Base-by-base conservation (phyloP, 495 filamentous ascomycete species). In the Hypoxylon trugodes region DNA sequence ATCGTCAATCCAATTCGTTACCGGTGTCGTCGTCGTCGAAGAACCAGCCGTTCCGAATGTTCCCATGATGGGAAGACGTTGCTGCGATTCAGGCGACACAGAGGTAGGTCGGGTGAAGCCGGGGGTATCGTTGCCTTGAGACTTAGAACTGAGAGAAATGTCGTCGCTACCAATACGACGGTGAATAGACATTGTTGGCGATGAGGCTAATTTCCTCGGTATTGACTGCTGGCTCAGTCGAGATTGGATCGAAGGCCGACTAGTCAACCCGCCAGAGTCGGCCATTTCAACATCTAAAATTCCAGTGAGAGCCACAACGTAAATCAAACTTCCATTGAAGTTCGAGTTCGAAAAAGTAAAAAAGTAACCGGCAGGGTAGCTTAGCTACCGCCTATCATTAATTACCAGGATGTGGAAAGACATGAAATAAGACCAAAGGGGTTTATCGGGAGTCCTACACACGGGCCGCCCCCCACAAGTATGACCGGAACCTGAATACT, bases 131-230 rank as follows among this genome's bases (percentile, higher is more conserved):
- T 38, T 38, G 16, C 28, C 12, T 33, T 40, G 60, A 38, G 52
- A 49, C 22, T 16, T 26, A 6, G 36, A 58, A 32, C 28, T 40
- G 7, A 49, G 30, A 46, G 45, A 33, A 8, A 58, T 12, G 12
- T 26, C 33, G n/a, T 64, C 60, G 26, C 52, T 58, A 24, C 26
- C 19, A 25, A 45, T 38, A 21, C 38, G 47, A 13, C 26, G 61
- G 26, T 48, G 46, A 3, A 45, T 26, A 3, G 46, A 24, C 6
- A 33, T 43, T 47, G 25, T 22, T 40, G 37, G 16, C 18, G 60
- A 46, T 3, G 47, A 51, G 16, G 38, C 10, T 21, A 26, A 24
- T 16, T 19, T 49, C 24, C 53, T 52, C 16, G 30, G 13, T 5
- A 46, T 0, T 16, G 61, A 47, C n/a, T 9, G 53, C 25, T 38